Evolutionary conservation across 768 basidiomycete species (phyloP).

Genomic region (Rhizopogon vulgaris): DNA sequence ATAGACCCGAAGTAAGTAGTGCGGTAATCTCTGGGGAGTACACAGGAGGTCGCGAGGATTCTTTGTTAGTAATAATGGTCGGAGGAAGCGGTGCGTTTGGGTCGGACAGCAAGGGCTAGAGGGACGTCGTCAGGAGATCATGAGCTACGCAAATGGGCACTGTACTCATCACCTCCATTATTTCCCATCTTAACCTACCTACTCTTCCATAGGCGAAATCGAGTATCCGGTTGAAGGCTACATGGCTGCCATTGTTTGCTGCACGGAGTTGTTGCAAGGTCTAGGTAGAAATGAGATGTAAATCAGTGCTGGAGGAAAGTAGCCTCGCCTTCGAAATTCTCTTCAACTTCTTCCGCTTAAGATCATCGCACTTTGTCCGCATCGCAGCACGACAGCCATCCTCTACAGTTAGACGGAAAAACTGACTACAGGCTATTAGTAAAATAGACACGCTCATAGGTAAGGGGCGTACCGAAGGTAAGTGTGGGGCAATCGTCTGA

Average conservation of each 20-base stretch:
- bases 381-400: conserved; percentile 53
- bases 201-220: conserved; percentile 72
- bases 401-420: conserved; percentile 53
- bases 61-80: conserved; percentile 44
- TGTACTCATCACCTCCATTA: conserved; percentile 47
- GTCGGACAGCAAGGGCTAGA: conserved; percentile 52
- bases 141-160: background rate
- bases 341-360: conserved; percentile 38
- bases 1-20: conserved; percentile 48
- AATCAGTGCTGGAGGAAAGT: background rate
- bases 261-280: conserved; percentile 44
- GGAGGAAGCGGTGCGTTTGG: conserved; percentile 34
- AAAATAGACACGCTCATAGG: background rate
- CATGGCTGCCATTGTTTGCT: conserved; percentile 45
- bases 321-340: conserved; percentile 45
- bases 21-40: conserved; percentile 59
- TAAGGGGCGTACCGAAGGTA: conserved; percentile 37
- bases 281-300: conserved; percentile 28
- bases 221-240: conserved; percentile 53
- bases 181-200: conserved; percentile 63
- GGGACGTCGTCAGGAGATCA: conserved; percentile 6
- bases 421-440: conserved; percentile 38
- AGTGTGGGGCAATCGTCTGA: conserved; percentile 35
- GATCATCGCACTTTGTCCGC: conserved; percentile 22
- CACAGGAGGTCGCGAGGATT: conserved; percentile 54